Evolutionary conservation across 2,329 filamentous ascomycete genomes (phyloP).

Genomic region (Diaporthe vaccinii): DNA sequence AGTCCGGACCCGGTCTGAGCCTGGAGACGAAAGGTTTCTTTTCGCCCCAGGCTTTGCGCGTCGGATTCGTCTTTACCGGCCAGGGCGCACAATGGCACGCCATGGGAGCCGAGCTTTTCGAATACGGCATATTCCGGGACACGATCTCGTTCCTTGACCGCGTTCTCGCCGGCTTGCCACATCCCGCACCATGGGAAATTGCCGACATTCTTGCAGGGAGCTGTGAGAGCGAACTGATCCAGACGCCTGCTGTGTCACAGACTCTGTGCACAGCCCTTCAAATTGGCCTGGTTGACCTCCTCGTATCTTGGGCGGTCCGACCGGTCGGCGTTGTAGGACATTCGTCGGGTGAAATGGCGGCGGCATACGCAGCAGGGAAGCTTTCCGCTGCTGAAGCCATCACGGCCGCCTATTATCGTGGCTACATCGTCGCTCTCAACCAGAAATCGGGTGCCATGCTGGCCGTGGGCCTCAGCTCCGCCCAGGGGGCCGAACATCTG

Average conservation of each 20-base stretch:
- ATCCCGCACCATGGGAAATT: slow-evolving; percentile 43
- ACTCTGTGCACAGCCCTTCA: slow-evolving; percentile 63
- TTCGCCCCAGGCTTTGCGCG: not conserved
- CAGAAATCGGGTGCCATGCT: slow-evolving; percentile 49
- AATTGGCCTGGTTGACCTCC: slow-evolving; percentile 56
- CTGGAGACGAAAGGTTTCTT: too few relatives aligned
- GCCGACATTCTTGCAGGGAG: slow-evolving; percentile 40
- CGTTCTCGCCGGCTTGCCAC: slow-evolving; percentile 38
- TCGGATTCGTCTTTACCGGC: slow-evolving; percentile 46
- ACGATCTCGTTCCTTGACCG: slow-evolving; percentile 41
- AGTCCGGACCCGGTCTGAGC: not conserved
- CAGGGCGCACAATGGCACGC: slow-evolving; percentile 47
- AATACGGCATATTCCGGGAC: slow-evolving; percentile 31
- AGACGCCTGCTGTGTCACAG: slow-evolving; percentile 45
- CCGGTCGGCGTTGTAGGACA: slow-evolving; percentile 45
- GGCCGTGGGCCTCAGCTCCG: slow-evolving; percentile 46
- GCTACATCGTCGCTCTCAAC: slow-evolving; percentile 42
- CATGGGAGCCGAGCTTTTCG: slow-evolving; percentile 46
- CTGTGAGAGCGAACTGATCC: slow-evolving; percentile 40
- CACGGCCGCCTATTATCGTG: slow-evolving; percentile 50
- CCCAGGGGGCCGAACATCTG: slow-evolving; percentile 42
- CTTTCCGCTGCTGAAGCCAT: slow-evolving; percentile 47
- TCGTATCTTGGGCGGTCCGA: slow-evolving; percentile 48
- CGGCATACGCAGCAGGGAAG: slow-evolving; percentile 51
- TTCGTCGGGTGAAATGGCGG: slow-evolving; percentile 22